A percentile compares a stretch with the other conserved stretches of the same genome.
phyloP scores from a whole-genome alignment of 2,329 filamentous ascomycete species.

The Metarhizium anisopliae region DNA sequence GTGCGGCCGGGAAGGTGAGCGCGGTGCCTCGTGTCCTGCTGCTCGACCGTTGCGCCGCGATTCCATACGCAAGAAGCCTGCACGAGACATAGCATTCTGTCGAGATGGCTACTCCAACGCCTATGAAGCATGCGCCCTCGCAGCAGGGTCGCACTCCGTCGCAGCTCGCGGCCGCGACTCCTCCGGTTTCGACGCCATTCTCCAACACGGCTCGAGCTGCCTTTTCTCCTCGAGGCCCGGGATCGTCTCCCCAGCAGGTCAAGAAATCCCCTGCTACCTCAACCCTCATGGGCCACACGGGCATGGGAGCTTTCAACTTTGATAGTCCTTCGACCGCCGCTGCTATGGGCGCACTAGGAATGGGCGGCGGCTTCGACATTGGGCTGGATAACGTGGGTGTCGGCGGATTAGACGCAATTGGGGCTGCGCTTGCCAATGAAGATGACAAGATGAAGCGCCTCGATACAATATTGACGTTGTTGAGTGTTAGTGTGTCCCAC shows the following conservation, averaged over 20 bases:
- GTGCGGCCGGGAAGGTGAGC: not conserved
- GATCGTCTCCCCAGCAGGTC: constrained; percentile 55
- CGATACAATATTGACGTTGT: constrained; percentile 38
- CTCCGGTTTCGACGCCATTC: constrained; percentile 59
- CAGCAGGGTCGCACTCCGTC: constrained; percentile 38
- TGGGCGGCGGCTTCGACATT: constrained; percentile 42
- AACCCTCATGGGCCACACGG: constrained; percentile 37
- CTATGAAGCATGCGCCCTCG: constrained; percentile 36
- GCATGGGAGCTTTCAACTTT: constrained; percentile 43
- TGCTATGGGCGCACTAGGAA: constrained; percentile 47
- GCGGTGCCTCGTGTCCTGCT: not conserved
- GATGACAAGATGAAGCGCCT: constrained; percentile 48
- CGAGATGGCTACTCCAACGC: constrained; percentile 40
- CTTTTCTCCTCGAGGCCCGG: constrained; percentile 48
- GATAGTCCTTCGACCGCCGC: constrained; percentile 57
- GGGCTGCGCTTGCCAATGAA: constrained; percentile 33
- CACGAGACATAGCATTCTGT: not conserved
- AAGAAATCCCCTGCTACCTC: constrained; percentile 54
- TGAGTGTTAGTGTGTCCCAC: constrained; percentile 33
- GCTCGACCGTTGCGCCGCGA: not conserved
- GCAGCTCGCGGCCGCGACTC: constrained; percentile 47
- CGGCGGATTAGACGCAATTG: constrained; percentile 33
- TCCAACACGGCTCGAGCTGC: constrained; percentile 48
- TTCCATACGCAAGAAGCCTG: not conserved
- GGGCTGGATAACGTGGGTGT: constrained; percentile 42